A percentile compares a stretch with the other conserved stretches of the same genome.
Conservation (phyloP, 2,329 filamentous ascomycete species). For the Cercospora sojina region DNA sequence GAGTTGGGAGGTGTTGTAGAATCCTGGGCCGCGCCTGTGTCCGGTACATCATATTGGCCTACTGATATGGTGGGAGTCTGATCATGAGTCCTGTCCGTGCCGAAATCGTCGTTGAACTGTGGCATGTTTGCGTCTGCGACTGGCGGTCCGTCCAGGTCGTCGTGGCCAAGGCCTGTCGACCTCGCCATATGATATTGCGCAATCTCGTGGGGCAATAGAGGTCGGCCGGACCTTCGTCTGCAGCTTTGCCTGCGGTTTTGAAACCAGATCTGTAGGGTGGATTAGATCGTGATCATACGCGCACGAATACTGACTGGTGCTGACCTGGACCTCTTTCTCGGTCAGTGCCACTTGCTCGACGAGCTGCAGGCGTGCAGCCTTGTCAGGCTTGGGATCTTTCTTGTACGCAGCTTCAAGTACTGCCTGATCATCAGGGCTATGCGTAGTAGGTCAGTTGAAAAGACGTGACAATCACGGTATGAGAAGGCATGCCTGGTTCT, state of each 20-base stretch:
- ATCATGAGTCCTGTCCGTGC: background rate
- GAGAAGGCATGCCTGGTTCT: conserved; percentile 56
- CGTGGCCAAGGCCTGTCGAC: conserved; percentile 13
- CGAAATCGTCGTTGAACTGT: background rate
- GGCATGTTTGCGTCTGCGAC: background rate
- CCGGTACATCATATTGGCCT: background rate
- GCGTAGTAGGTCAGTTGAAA: background rate
- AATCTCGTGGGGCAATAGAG: conserved; percentile 75
- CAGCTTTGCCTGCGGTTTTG: conserved; percentile 94
- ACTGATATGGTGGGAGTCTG: background rate
- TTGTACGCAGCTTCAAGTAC: conserved; percentile 84
- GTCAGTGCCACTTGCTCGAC: conserved; percentile 82
- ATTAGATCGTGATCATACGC: conserved; percentile 10
- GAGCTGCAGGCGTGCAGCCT: conserved; percentile 78
- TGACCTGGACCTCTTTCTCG: conserved; percentile 94
- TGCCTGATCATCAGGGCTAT: conserved; percentile 81
- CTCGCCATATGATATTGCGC: conserved; percentile 42
- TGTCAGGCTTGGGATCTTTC: conserved; percentile 86
- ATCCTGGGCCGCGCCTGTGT: background rate
- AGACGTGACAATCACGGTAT: background rate
- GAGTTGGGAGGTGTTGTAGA: background rate
- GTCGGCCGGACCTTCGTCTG: conserved; percentile 74
- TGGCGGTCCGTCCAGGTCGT: background rate
- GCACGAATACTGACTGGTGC: conserved; percentile 32
- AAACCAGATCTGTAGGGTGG: conserved; percentile 78